Conservation (phyloP, 768 basidiomycete genomes). For the Tephrocybe sp. region DNA sequence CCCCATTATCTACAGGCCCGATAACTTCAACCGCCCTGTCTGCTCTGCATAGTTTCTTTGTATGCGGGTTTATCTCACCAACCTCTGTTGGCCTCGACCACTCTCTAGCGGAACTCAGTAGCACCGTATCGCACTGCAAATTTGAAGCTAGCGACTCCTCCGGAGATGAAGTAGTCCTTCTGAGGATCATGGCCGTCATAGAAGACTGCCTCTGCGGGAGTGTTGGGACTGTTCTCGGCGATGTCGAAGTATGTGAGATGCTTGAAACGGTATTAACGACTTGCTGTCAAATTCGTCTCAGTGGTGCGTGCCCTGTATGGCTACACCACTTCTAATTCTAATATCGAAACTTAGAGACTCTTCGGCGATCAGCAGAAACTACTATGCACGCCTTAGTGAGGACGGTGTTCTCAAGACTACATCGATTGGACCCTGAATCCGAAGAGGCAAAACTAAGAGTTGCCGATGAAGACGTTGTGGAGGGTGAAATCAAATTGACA, state of each 20-base stretch:
- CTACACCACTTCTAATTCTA: slow-evolving; percentile 7
- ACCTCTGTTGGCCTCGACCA: slow-evolving; percentile 53
- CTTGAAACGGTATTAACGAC: slow-evolving; percentile 96
- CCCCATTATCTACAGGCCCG: slow-evolving; percentile 92
- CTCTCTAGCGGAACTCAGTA: slow-evolving; percentile 81
- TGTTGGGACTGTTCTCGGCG: slow-evolving; percentile 74
- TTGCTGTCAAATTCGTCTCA: slow-evolving; percentile 95
- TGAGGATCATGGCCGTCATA: slow-evolving; percentile 89
- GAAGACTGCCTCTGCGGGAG: slow-evolving; percentile 73
- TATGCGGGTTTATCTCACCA: slow-evolving; percentile 66
- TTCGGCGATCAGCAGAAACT: slow-evolving; percentile 83
- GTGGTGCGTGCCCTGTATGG: slow-evolving; percentile 56
- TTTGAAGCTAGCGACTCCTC: slow-evolving; percentile 97
- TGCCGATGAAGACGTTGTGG: slow-evolving; percentile 45
- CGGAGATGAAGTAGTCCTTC: slow-evolving; percentile 94
- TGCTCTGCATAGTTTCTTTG: slow-evolving; percentile 85
- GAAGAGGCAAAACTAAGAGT: slow-evolving; percentile 66
- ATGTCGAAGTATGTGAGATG: slow-evolving; percentile 97
- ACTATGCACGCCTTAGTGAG: slow-evolving; percentile 89
- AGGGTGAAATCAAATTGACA: slow-evolving; percentile 15
- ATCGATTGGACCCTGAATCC: slow-evolving; percentile 53
- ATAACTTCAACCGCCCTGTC: slow-evolving; percentile 95
- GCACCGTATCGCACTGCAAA: slow-evolving; percentile 91
- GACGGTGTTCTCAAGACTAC: slow-evolving; percentile 75
- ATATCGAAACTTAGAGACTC: slow-evolving; percentile 53